Evolutionary conservation across 1,139 yeast species (phyloP).

Genomic region (Taphrina communis): DNA sequence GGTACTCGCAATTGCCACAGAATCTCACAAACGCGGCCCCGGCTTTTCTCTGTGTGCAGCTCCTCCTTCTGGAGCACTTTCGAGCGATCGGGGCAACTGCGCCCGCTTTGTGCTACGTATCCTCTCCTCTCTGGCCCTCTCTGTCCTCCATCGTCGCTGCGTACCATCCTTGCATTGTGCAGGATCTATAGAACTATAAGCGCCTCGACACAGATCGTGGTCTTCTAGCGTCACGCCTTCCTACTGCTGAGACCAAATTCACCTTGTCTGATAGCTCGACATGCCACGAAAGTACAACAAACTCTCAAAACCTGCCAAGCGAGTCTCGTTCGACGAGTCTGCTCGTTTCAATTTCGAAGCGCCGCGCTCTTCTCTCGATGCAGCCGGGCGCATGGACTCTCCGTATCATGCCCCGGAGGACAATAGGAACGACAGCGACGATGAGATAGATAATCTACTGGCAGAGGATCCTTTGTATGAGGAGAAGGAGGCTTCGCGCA

Average conservation of each 20-base stretch:
- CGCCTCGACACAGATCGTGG: neutral
- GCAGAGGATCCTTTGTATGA: constrained; percentile 27
- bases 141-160: neutral
- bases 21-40: neutral
- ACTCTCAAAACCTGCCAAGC: constrained; percentile 6
- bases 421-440: constrained; percentile 25
- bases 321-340: constrained; percentile 19
- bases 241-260: too few species aligned
- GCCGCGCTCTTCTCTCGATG: constrained; percentile 14
- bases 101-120: neutral
- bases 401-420: constrained; percentile 14
- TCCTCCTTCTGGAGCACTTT: neutral
- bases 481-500: constrained; percentile 4
- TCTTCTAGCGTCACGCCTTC: too few species aligned
- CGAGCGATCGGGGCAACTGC: neutral
- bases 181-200: neutral
- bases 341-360: constrained; percentile 19
- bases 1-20: neutral
- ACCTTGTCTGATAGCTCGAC: neutral
- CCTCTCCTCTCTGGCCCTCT: neutral
- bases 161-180: neutral
- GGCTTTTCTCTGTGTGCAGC: neutral
- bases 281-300: constrained; percentile 15
- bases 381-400: neutral
- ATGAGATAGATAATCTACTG: constrained; percentile 21